These are phyloP conservation scores for Phytophthora pini DNA, from an alignment of 352 stramenopile genomes.

Conservation along the genomic window DNA sequence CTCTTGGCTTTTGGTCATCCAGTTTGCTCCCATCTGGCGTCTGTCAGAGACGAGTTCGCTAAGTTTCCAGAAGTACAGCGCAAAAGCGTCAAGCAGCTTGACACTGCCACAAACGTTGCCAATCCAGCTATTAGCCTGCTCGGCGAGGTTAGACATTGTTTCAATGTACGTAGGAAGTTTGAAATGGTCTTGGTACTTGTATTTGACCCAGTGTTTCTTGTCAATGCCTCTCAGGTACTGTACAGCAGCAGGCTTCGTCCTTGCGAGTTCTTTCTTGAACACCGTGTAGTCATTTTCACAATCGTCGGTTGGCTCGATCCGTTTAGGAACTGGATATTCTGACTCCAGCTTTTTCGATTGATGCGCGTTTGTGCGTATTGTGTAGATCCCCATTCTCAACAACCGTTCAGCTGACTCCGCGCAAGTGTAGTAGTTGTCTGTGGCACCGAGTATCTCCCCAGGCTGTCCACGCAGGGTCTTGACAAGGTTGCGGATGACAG, in stretches of 20 bases:
- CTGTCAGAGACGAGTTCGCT: neutral
- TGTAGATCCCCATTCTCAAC: too few relatives aligned
- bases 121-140: slow-evolving; percentile 26
- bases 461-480: too few relatives aligned
- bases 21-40: neutral
- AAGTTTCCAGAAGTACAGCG: neutral
- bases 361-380: too few relatives aligned
- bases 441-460: too few relatives aligned
- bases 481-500: too few relatives aligned
- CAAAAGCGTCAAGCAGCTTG: slow-evolving; percentile 1
- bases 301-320: too few relatives aligned
- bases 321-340: too few relatives aligned
- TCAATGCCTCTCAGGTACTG: slow-evolving; percentile 3
- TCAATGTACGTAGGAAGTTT: slow-evolving; percentile 26
- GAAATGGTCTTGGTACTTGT: slow-evolving; percentile 24
- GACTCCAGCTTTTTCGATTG: too few relatives aligned
- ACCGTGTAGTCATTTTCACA: slow-evolving; percentile 2
- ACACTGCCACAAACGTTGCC: neutral
- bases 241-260: slow-evolving; percentile 3
- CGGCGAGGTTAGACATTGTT: slow-evolving; percentile 27
- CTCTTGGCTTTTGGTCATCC: neutral
- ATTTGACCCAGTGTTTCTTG: slow-evolving; percentile 31
- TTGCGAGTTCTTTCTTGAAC: neutral
- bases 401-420: too few relatives aligned
- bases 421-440: too few relatives aligned